These are phyloP conservation scores for Aspergillus intermedius DNA, from an alignment of 2,329 filamentous ascomycete species.

Conservation along the genomic window DNA sequence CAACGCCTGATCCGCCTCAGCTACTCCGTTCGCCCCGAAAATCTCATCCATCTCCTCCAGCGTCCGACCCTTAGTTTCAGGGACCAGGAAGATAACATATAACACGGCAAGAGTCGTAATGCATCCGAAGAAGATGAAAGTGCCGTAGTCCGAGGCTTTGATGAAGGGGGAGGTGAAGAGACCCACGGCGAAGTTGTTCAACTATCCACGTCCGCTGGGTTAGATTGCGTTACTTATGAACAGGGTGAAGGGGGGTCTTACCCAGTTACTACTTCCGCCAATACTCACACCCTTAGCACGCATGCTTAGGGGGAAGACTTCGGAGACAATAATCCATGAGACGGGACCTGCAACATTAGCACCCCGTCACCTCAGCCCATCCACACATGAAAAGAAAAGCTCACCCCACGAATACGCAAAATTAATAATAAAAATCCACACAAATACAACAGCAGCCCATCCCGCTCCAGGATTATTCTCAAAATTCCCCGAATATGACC, in stretches of 20 bases:
- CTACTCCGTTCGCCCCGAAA: constrained; percentile 28
- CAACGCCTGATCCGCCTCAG: constrained; percentile 19
- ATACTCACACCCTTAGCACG: constrained; percentile 51
- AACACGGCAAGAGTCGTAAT: constrained; percentile 21
- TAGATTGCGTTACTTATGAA: neutral
- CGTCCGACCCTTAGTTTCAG: constrained; percentile 32
- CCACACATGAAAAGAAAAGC: neutral
- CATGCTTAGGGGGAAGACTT: constrained; percentile 66
- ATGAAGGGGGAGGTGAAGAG: constrained; percentile 66
- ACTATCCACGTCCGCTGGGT: constrained; percentile 25
- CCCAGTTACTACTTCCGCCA: constrained; percentile 30
- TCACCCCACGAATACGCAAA: constrained; percentile 65
- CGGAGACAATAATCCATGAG: constrained; percentile 66
- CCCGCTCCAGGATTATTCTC: constrained; percentile 53
- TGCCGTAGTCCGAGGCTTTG: constrained; percentile 57
- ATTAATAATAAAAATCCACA: constrained; percentile 66
- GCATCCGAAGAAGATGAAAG: constrained; percentile 65
- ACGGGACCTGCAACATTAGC: constrained; percentile 42
- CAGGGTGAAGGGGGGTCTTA: constrained; percentile 5
- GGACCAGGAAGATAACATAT: constrained; percentile 24
- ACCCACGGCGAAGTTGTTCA: constrained; percentile 58
- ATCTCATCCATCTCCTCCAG: constrained; percentile 36
- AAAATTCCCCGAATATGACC: constrained; percentile 57
- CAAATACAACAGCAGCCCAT: constrained; percentile 57
- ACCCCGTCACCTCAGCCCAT: too few relatives aligned